Evolutionary conservation across 2,329 filamentous ascomycete species (phyloP).

Genomic region (Xylariales sp.): DNA sequence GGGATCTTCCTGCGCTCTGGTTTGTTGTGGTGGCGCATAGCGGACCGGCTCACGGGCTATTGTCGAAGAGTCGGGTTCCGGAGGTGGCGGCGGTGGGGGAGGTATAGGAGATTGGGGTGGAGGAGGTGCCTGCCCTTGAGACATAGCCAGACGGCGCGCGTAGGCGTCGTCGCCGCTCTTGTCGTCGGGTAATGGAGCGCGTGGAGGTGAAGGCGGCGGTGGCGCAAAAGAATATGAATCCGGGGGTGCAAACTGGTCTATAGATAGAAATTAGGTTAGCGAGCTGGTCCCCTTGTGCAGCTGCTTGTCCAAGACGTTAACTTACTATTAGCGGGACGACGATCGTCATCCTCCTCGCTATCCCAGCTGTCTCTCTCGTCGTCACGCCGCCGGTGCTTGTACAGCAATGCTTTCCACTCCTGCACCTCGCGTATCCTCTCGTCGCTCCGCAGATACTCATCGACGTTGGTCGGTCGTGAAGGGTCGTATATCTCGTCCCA

Average conservation of each 20-base stretch:
- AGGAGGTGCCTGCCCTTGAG: constrained; percentile 53
- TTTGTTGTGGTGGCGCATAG: constrained; percentile 67
- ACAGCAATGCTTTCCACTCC: constrained; percentile 87
- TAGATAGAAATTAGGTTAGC: constrained; percentile 33
- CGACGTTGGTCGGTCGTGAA: constrained; percentile 81
- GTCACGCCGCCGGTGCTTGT: constrained; percentile 72
- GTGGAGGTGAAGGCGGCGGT: constrained; percentile 62
- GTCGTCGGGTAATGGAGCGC: constrained; percentile 64
- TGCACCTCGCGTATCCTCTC: constrained; percentile 82
- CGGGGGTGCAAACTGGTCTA: constrained; percentile 71
- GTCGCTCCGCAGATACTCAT: constrained; percentile 85
- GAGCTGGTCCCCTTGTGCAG: neutral
- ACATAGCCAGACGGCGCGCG: constrained; percentile 69
- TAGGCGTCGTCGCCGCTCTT: constrained; percentile 77
- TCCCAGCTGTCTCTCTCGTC: constrained; percentile 55
- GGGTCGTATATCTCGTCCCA: constrained; percentile 96
- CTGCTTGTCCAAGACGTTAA: constrained; percentile 41
- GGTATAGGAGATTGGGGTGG: constrained; percentile 43
- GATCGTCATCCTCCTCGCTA: constrained; percentile 49
- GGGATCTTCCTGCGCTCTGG: constrained; percentile 53
- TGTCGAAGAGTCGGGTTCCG: constrained; percentile 61
- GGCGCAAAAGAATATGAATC: constrained; percentile 67
- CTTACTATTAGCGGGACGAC: constrained; percentile 47
- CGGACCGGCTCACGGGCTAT: constrained; percentile 84
- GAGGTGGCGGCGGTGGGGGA: constrained; percentile 52